phyloP scores from a whole-genome alignment of 2,329 filamentous ascomycete genomes.

The Pseudopithomyces maydicus region DNA sequence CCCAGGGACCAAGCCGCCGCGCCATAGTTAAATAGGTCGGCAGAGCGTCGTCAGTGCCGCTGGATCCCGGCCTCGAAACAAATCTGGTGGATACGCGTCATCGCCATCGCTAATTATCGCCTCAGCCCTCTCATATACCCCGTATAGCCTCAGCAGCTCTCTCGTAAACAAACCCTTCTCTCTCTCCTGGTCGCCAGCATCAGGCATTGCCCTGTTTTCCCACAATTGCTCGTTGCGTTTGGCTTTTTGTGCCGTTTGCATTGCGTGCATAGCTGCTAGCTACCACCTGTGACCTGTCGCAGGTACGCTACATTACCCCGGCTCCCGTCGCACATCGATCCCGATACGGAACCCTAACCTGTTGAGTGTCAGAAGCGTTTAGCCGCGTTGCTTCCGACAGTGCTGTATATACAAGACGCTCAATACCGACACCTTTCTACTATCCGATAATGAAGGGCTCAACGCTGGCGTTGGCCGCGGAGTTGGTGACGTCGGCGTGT shows the following conservation, averaged over 20 bases:
- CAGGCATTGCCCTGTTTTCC: not conserved
- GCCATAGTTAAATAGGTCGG: not conserved
- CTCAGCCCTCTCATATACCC: slow-evolving; percentile 5
- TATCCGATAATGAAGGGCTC: slow-evolving; percentile 37
- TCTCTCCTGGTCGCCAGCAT: not conserved
- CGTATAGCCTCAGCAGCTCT: not conserved
- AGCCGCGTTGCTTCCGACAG: slow-evolving; percentile 2
- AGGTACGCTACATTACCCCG: slow-evolving; percentile 9
- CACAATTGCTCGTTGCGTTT: not conserved
- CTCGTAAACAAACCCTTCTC: not conserved
- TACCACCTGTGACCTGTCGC: not conserved
- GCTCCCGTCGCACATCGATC: not conserved
- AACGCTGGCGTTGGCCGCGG: slow-evolving; percentile 30
- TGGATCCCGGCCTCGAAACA: slow-evolving; percentile 8
- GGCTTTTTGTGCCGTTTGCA: not conserved
- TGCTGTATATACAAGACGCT: slow-evolving; percentile 14
- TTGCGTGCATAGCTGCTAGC: not conserved
- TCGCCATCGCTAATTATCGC: not conserved
- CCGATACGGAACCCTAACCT: slow-evolving; percentile 13
- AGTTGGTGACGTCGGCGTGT: slow-evolving; percentile 32
- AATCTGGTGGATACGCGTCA: slow-evolving; percentile 13
- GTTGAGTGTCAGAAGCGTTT: slow-evolving; percentile 17
- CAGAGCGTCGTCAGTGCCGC: slow-evolving; percentile 5
- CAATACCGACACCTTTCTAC: slow-evolving; percentile 2
- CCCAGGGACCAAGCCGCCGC: not conserved